Evolutionary conservation across 2,329 filamentous ascomycete species (phyloP), one percentile per base, ranked within the genome.

Genomic region (Colletotrichum phormii): DNA sequence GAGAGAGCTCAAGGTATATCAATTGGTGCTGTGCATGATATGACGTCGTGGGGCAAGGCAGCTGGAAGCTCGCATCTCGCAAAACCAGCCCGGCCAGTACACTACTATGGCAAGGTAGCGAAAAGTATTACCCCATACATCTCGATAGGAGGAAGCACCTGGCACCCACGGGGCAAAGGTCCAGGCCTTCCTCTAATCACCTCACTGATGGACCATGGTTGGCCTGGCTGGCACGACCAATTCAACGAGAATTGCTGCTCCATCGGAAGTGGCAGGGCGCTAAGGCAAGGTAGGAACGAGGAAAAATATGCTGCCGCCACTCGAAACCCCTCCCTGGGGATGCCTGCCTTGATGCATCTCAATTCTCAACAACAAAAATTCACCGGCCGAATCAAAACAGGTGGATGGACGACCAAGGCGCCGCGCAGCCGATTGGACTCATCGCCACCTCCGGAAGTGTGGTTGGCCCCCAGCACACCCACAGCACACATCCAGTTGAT

Each of bases 211-310:
- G 26, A 29, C 26, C 26, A 29, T 29, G 60, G 58, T 63, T 51
- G 55, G 53, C 46, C 55, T 66, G 42, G 13, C 55, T 66, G 42
- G n/a, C 24, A 49, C 66, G 72, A 70, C 29, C 59, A 74, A 71
- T 75, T 75, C 65, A 69, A 75, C 72, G 69, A 75, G 72, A 74
- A 73, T 71, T 73, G 61, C 54, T 65, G 64, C 60, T 37, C n/a
- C 70, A 64, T 64, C 55, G 55, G 46, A 42, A 49, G 24, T 31
- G 24, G 26, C 46, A 71, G 46, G 59, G 46, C 66, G 60, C 66
- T 61, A 60, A 64, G 46, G 46, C 49, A 54, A 53, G 46, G 62
- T 37, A 64, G 59, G 69, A 54, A 60, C 65, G 31, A 49, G 33
- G 26, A 72, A 61, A 72, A 70, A 59, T 29, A 64, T 29, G 35